Evolutionary conservation across 2,329 filamentous ascomycete species (phyloP).

Genomic region (Aureobasidium sp.): DNA sequence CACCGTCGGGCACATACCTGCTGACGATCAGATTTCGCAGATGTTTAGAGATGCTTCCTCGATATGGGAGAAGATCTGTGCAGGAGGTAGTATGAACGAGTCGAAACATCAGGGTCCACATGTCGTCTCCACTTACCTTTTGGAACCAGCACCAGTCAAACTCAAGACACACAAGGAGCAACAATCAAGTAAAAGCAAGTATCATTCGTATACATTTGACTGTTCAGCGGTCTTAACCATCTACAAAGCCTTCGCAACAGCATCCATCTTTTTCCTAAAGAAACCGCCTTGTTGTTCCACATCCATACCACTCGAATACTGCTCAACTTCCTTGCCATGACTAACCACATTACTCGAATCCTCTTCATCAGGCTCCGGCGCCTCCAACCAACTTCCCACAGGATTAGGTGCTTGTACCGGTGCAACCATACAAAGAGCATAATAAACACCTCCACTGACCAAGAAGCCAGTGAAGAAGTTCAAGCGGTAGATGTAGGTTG

Average conservation of each 20-base stretch:
- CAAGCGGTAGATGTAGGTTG: slow-evolving; percentile 77
- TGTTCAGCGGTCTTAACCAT: too few species aligned
- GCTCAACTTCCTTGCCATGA: neutral
- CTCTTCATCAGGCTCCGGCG: slow-evolving; percentile 45
- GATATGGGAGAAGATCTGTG: too few species aligned
- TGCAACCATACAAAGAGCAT: slow-evolving; percentile 55
- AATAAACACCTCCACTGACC: slow-evolving; percentile 60
- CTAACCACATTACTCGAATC: slow-evolving; percentile 15
- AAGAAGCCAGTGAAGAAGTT: slow-evolving; percentile 86
- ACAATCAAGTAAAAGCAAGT: too few species aligned
- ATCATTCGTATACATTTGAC: too few species aligned
- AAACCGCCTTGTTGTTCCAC: slow-evolving; percentile 5
- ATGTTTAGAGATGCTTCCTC: too few species aligned
- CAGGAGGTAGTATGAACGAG: too few species aligned
- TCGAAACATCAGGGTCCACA: too few species aligned
- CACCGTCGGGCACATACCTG: too few species aligned
- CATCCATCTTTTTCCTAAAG: slow-evolving; percentile 11
- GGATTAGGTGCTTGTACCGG: slow-evolving; percentile 59
- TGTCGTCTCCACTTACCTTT: too few species aligned
- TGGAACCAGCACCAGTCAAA: too few species aligned
- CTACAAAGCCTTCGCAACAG: neutral
- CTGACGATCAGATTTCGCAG: too few species aligned
- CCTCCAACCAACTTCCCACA: slow-evolving; percentile 69
- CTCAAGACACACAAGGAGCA: too few species aligned
- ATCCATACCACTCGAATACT: slow-evolving; percentile 15